These are phyloP conservation scores for Tricholoma terreum DNA, from an alignment of 768 basidiomycete species.

Conservation along the genomic window DNA sequence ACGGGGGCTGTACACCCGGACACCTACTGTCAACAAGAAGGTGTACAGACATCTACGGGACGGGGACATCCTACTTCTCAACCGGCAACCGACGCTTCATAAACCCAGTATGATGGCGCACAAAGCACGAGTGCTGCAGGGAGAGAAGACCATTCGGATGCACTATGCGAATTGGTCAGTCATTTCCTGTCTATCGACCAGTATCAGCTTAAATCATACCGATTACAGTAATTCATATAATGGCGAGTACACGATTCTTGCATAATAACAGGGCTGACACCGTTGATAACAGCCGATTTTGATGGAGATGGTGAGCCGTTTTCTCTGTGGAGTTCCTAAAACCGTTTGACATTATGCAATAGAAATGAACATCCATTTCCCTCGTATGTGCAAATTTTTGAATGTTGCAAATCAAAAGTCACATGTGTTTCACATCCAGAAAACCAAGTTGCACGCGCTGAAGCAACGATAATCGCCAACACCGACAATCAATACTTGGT, in stretches of 20 bases:
- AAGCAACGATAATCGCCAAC: constrained; percentile 92
- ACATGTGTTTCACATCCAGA: constrained; percentile 45
- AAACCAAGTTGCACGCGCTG: constrained; percentile 92
- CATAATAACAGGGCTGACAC: neutral
- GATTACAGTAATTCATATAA: constrained; percentile 90
- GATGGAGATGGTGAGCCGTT: constrained; percentile 75
- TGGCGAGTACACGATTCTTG: constrained; percentile 44
- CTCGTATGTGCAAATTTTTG: constrained; percentile 57
- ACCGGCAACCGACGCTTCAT: constrained; percentile 97
- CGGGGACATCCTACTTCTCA: constrained; percentile 93
- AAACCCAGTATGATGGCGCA: constrained; percentile 99
- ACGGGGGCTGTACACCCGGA: constrained; percentile 70
- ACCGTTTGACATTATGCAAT: constrained; percentile 15
- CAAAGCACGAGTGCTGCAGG: constrained; percentile 83
- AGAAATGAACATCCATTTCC: constrained; percentile 99
- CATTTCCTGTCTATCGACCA: constrained; percentile 1
- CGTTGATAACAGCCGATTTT: constrained; percentile 64
- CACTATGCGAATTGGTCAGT: constrained; percentile 98
- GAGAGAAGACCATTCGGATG: constrained; percentile 99
- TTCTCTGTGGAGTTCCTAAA: neutral
- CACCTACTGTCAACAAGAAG: constrained; percentile 88
- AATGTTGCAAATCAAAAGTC: neutral
- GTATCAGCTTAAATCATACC: neutral
- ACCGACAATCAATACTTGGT: constrained; percentile 99
- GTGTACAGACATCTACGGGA: constrained; percentile 93